Evolutionary conservation across 768 basidiomycete species (phyloP).

Genomic region (Steccherinum ochraceum): DNA sequence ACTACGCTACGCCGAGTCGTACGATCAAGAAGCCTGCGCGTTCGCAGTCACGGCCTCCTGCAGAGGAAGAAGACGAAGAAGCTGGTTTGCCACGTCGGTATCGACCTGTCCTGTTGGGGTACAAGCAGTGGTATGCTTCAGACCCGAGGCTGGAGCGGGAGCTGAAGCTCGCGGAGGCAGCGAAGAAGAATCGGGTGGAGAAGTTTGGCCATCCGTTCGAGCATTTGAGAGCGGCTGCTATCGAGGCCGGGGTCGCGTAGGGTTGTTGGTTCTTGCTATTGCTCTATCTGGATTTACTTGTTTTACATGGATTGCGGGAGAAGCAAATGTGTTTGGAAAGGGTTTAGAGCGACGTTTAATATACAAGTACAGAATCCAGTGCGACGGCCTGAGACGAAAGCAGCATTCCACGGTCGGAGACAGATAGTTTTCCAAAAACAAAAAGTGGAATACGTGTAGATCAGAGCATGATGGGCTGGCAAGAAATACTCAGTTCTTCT

Average conservation of each 20-base stretch:
- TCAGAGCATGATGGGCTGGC: neutral
- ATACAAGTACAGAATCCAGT: too few species aligned
- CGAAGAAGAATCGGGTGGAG: slow-evolving; percentile 5
- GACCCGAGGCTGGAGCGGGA: slow-evolving; percentile 17
- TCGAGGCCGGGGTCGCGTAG: neutral
- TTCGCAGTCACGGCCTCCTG: neutral
- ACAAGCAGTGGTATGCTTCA: slow-evolving; percentile 20
- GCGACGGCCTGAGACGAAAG: too few species aligned
- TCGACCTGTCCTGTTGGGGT: slow-evolving; percentile 18
- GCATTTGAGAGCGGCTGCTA: neutral
- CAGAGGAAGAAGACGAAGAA: slow-evolving; percentile 12
- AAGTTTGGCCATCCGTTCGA: neutral
- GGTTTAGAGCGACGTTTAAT: too few species aligned
- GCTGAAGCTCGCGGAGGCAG: slow-evolving; percentile 9
- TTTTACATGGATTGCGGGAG: too few species aligned
- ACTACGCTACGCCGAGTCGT: neutral
- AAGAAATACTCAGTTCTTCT: slow-evolving; percentile 18
- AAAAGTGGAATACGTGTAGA: neutral
- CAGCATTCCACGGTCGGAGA: too few species aligned
- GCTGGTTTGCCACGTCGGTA: slow-evolving; percentile 10
- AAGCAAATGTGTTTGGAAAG: too few species aligned
- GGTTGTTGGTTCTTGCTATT: too few species aligned
- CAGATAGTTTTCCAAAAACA: too few species aligned
- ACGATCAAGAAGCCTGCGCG: neutral
- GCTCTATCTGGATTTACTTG: too few species aligned